Percentiles rank a stretch among this genome's conserved stretches.
Evolutionary conservation across 192 early-diverging fungal species (phyloP).

Genomic region (Rhizoclosmatium sp.): DNA sequence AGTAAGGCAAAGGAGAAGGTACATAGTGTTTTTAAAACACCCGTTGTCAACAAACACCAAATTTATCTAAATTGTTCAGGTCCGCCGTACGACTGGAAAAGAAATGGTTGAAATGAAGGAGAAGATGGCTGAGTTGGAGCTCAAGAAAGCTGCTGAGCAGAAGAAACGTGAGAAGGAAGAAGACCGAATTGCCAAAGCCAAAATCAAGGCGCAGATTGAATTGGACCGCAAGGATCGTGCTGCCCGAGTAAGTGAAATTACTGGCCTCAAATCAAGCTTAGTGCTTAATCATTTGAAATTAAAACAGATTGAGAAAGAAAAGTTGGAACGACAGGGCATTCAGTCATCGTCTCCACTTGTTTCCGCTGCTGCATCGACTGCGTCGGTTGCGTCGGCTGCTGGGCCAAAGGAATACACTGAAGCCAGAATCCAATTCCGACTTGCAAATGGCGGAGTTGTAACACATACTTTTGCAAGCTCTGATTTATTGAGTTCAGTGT

Average conservation of each 20-base stretch:
- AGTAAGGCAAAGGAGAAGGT: slow-evolving; percentile 73
- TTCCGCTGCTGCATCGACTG: slow-evolving; percentile 43
- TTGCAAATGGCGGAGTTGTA: slow-evolving; percentile 61
- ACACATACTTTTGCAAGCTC: slow-evolving; percentile 69
- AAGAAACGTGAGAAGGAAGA: slow-evolving; percentile 82
- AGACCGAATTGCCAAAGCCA: slow-evolving; percentile 75
- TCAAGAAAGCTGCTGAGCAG: slow-evolving; percentile 73
- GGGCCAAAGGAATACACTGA: slow-evolving; percentile 76
- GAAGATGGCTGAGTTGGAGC: slow-evolving; percentile 73
- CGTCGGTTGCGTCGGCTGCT: slow-evolving; percentile 40
- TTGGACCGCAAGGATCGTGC: slow-evolving; percentile 76
- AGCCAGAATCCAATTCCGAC: slow-evolving; percentile 75
- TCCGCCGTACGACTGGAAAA: slow-evolving; percentile 73
- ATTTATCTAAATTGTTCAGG: slow-evolving; percentile 29
- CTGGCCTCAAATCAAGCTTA: neutral
- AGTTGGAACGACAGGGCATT: slow-evolving; percentile 46
- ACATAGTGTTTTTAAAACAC: neutral
- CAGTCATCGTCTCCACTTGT: slow-evolving; percentile 32
- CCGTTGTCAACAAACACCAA: too few relatives aligned
- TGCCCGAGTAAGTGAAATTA: slow-evolving; percentile 59
- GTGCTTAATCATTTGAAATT: neutral
- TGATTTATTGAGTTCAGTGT: slow-evolving; percentile 67
- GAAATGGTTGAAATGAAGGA: slow-evolving; percentile 75
- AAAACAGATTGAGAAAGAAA: slow-evolving; percentile 41
- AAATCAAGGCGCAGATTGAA: slow-evolving; percentile 82